A percentile compares a stretch with the other conserved stretches of the same genome.
phyloP scores from a whole-genome alignment of 2,329 filamentous ascomycete species.

The Trichoderma hamatum region DNA sequence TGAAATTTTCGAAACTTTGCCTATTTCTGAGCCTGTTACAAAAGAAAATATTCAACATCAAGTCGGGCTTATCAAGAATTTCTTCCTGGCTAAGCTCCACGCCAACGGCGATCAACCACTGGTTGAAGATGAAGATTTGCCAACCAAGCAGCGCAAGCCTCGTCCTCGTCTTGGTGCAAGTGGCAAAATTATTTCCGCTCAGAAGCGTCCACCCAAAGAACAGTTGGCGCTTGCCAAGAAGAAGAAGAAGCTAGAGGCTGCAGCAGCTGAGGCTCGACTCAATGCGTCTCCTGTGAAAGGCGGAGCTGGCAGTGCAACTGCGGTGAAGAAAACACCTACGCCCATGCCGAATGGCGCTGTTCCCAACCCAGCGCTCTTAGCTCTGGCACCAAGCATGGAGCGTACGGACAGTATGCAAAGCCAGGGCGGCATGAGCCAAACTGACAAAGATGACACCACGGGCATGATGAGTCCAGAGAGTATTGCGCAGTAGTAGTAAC shows the following conservation, averaged over 20 bases:
- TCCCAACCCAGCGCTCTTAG: slow-evolving; percentile 46
- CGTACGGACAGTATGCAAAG: slow-evolving; percentile 61
- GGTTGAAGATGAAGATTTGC: slow-evolving; percentile 92
- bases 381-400: slow-evolving; percentile 57
- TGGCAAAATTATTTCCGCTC: slow-evolving; percentile 83
- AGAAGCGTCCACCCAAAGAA: slow-evolving; percentile 80
- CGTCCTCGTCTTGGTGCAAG: slow-evolving; percentile 68
- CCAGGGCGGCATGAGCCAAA: slow-evolving; percentile 62
- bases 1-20: slow-evolving; percentile 67
- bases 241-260: slow-evolving; percentile 77
- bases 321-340: slow-evolving; percentile 57
- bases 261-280: slow-evolving; percentile 53
- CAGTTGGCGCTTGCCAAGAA: slow-evolving; percentile 84
- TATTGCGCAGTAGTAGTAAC: slow-evolving; percentile 54
- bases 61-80: slow-evolving; percentile 86
- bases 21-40: slow-evolving; percentile 76
- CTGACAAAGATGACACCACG: slow-evolving; percentile 67
- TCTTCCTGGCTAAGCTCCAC: slow-evolving; percentile 87
- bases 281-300: slow-evolving; percentile 43
- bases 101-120: slow-evolving; percentile 79
- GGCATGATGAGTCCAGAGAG: slow-evolving; percentile 88
- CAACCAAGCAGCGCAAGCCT: slow-evolving; percentile 82
- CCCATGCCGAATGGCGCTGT: slow-evolving; percentile 42
- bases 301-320: slow-evolving; percentile 45
- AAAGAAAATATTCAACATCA: slow-evolving; percentile 75